Percentiles rank a stretch among this genome's conserved stretches.
Evolutionary conservation across 202 grass and related monocot species (phyloP).

Genomic region (Schoenoplectus triqueter): DNA sequence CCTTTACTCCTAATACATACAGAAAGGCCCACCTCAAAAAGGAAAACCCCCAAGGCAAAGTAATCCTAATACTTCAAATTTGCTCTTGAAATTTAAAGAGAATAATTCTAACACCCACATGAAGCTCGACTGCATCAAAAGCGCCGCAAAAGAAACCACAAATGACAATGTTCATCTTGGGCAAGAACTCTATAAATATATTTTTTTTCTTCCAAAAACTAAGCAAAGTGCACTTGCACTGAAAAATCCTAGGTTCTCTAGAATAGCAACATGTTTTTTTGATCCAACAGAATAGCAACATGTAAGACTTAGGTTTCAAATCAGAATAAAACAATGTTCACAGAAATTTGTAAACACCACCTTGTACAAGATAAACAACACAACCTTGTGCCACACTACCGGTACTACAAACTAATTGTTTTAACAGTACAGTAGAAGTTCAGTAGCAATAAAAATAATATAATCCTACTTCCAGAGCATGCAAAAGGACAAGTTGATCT

Average conservation of each 20-base stretch:
- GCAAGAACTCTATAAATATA: not conserved
- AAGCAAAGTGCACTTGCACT: not conserved
- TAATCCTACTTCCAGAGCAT: slow-evolving; percentile 79
- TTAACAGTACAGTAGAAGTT: slow-evolving; percentile 25
- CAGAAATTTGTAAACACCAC: slow-evolving; percentile 27
- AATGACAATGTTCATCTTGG: not conserved
- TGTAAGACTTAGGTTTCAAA: not conserved
- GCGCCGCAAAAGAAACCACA: not conserved
- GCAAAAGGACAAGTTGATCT: slow-evolving; percentile 43
- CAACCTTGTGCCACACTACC: not conserved
- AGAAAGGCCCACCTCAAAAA: too few relatives aligned
- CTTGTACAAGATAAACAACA: slow-evolving; percentile 35
- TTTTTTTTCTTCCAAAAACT: not conserved
- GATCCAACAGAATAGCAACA: not conserved
- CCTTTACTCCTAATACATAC: too few relatives aligned
- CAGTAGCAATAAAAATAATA: slow-evolving; percentile 10
- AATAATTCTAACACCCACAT: too few relatives aligned
- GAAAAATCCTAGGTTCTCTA: too few relatives aligned
- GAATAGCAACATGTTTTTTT: too few relatives aligned
- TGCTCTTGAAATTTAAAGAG: too few relatives aligned
- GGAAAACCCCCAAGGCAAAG: too few relatives aligned
- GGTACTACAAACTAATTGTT: slow-evolving; percentile 20
- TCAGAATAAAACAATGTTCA: not conserved
- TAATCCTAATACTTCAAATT: too few relatives aligned
- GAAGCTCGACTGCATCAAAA: too few relatives aligned